Evolutionary conservation across 2,329 filamentous ascomycete species (phyloP), one percentile per base, ranked within the genome.

Genomic region (Myriosclerotinia duriaeana): DNA sequence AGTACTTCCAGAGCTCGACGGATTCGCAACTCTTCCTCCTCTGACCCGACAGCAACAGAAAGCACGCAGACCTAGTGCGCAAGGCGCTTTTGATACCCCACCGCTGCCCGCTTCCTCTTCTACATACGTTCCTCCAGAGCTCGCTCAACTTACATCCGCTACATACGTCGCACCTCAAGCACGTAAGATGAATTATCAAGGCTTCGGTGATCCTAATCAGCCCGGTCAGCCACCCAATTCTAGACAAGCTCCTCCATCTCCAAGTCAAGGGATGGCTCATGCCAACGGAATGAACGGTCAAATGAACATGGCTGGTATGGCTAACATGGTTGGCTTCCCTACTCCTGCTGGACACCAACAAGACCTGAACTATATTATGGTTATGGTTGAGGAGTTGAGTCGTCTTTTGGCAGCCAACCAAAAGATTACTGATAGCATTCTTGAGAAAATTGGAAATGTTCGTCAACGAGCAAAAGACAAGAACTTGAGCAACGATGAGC

Each of bases 311-410:
- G 80, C 69, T 26, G 72, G 72, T 14, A 73, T 74, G 58, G 80
- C 69, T 40, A 71, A 71, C 17, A 73, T 74, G 70, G 68, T 72
- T 53, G 76, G 75, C 8, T 74, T 75, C 52, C 86, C 87, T 17
- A 87, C 85, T 20, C 87, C 87, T n/a, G 87, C 87, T 22, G 87
- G 86, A 58, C 87, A 89, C 75, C 86, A 89, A 76, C 84, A 86
- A 63, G 87, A 89, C 76, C 82, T 89, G 68, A 88, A 87, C 74
- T 86, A 87, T 77, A 87, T 89, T 73, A 88, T 89, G 74, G 80
- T 81, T 70, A 86, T 89, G 84, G 87, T 89, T 14, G 87, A 89
- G 73, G 85, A 88, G 74, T 80, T 89, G 78, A 89, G 74, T 44
- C 12, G 69, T 69, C 54, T 67, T 72, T 42, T 69, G 65, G 38